Conservation (phyloP, 2,329 filamentous ascomycete species). For the Botrytis galanthina region DNA sequence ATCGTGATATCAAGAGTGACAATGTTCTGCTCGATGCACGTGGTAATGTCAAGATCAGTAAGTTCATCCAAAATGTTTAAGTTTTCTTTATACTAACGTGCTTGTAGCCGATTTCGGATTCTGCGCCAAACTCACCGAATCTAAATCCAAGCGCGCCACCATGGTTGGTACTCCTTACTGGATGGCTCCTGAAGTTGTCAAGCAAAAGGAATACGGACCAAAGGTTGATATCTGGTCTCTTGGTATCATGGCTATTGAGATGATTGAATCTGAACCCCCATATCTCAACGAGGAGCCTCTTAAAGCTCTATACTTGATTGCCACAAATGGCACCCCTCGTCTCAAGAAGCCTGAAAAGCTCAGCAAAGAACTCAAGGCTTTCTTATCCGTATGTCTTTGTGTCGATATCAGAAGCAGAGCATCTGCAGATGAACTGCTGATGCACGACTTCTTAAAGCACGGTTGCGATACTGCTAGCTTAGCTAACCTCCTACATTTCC, state of each 20-base stretch:
- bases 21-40: conserved; percentile 93
- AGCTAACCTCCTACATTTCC: conserved; percentile 84
- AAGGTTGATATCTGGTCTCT: conserved; percentile 99
- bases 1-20: conserved; percentile 98
- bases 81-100: conserved; percentile 36
- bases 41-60: conserved; percentile 96
- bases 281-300: conserved; percentile 95
- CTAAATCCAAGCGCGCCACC: conserved; percentile 93
- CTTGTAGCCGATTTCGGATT: conserved; percentile 89
- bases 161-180: conserved; percentile 99
- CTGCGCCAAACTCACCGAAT: conserved; percentile 96
- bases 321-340: conserved; percentile 91
- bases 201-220: conserved; percentile 92
- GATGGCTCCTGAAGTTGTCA: conserved; percentile 99
- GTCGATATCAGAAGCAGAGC: conserved; percentile 95
- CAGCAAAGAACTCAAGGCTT: conserved; percentile 95
- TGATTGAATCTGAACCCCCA: conserved; percentile 98
- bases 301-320: conserved; percentile 90
- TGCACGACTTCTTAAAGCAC: conserved; percentile 90
- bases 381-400: conserved; percentile 92
- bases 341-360: conserved; percentile 98
- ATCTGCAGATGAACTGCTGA: conserved; percentile 82
- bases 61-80: conserved; percentile 40
- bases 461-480: conserved; percentile 82
- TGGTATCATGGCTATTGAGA: conserved; percentile 99